A percentile compares a stretch with the other conserved stretches of the same genome.
These are phyloP conservation scores for Fusarium mundagurra DNA, from an alignment of 2,329 filamentous ascomycete genomes.

Conservation along the genomic window DNA sequence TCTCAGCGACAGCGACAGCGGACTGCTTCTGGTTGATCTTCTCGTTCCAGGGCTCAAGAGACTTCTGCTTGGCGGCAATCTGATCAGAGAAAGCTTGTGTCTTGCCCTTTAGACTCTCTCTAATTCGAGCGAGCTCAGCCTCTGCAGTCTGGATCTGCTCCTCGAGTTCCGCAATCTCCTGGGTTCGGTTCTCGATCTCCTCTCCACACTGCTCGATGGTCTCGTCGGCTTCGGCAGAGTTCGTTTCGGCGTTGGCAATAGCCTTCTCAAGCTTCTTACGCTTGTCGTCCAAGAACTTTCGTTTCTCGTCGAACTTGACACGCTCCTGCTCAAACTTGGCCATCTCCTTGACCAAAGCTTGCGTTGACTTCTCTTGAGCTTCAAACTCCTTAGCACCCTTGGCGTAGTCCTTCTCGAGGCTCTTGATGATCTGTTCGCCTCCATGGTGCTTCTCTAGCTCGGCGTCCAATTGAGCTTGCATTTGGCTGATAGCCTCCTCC, in stretches of 20 bases:
- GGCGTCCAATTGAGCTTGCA: conserved; percentile 84
- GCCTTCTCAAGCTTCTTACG: conserved; percentile 95
- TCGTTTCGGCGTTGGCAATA: conserved; percentile 79
- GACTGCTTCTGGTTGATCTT: conserved; percentile 98
- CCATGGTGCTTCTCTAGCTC: conserved; percentile 94
- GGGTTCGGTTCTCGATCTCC: conserved; percentile 79
- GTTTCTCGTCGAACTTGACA: conserved; percentile 98
- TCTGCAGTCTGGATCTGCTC: conserved; percentile 81
- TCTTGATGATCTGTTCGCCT: conserved; percentile 88
- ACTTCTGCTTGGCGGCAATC: conserved; percentile 91
- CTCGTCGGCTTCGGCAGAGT: conserved; percentile 77
- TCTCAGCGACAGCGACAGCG: conserved; percentile 91
- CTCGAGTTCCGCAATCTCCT: conserved; percentile 82
- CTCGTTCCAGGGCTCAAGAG: conserved; percentile 93
- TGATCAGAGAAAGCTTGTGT: conserved; percentile 94
- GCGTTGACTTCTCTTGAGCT: conserved; percentile 80
- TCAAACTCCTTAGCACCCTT: conserved; percentile 86
- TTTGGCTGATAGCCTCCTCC: conserved; percentile 88
- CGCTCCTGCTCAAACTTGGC: conserved; percentile 94
- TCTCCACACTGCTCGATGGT: conserved; percentile 80
- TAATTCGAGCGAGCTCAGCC: conserved; percentile 81
- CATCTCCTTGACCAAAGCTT: conserved; percentile 84
- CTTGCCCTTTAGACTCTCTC: conserved; percentile 91
- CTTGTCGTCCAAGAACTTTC: conserved; percentile 91
- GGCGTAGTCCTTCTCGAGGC: conserved; percentile 85